These are phyloP conservation scores for Leonotis leonurus DNA, from an alignment of 257 asterid species.

Conservation along the genomic window DNA sequence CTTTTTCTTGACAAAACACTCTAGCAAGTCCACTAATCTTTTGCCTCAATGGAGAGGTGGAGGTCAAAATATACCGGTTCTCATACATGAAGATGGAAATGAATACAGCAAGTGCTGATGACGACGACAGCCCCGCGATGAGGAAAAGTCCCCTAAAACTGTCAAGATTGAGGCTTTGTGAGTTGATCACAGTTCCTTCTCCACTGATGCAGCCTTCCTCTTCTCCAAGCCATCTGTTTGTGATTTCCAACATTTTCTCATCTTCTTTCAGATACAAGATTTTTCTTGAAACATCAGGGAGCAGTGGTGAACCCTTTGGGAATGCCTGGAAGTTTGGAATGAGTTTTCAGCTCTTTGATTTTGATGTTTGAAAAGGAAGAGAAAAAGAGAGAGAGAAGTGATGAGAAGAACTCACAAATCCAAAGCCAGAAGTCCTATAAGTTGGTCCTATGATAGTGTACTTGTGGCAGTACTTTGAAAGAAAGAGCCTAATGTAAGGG, in stretches of 20 bases:
- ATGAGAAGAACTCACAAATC: constrained; percentile 30
- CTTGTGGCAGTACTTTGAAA: constrained; percentile 30
- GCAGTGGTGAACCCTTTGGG: constrained; percentile 40
- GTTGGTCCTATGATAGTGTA: constrained; percentile 38
- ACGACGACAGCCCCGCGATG: constrained; percentile 27
- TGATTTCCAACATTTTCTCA: constrained; percentile 19
- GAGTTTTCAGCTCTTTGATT: not conserved
- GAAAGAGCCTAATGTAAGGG: constrained; percentile 36
- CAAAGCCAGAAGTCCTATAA: constrained; percentile 38
- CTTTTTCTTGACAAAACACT: not conserved
- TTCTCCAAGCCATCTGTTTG: constrained; percentile 12
- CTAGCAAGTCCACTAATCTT: constrained; percentile 28
- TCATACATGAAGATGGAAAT: constrained; percentile 27
- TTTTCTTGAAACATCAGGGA: constrained; percentile 37
- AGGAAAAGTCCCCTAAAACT: constrained; percentile 38
- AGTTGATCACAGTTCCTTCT: not conserved
- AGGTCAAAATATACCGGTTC: constrained; percentile 20
- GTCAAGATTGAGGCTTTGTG: constrained; percentile 16
- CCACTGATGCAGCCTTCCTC: constrained; percentile 6
- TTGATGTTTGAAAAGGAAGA: not conserved
- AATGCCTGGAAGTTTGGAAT: constrained; percentile 29
- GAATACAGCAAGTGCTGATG: constrained; percentile 31
- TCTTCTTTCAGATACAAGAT: constrained; percentile 35
- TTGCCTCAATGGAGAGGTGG: constrained; percentile 22
- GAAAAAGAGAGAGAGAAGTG: not conserved